These are phyloP conservation scores for Rubroshorea leprosula DNA, from an alignment of 345 rosid genomes.

Conservation along the genomic window DNA sequence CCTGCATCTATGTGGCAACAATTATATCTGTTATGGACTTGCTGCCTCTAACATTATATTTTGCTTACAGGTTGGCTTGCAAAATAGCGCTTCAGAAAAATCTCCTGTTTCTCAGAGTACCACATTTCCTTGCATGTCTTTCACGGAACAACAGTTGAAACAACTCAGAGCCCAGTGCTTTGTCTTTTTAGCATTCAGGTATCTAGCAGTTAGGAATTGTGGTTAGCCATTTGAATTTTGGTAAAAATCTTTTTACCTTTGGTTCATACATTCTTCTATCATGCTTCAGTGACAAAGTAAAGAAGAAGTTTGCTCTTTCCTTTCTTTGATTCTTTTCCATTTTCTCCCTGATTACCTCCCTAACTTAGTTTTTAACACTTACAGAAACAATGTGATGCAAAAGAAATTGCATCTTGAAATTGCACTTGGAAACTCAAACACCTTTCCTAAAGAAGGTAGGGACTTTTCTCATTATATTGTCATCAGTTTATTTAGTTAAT, in stretches of 20 bases:
- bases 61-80: too few species aligned
- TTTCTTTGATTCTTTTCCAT: not conserved
- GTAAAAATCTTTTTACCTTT: not conserved
- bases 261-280: not conserved
- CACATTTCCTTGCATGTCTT: conserved; percentile 47
- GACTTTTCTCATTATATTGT: too few species aligned
- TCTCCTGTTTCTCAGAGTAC: conserved; percentile 46
- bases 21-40: too few species aligned
- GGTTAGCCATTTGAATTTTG: conserved; percentile 7
- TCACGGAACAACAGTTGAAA: conserved; percentile 84
- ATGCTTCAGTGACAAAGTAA: not conserved
- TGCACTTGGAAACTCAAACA: conserved; percentile 72
- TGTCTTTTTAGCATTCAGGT: conserved; percentile 89
- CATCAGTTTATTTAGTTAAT: conserved; percentile 10
- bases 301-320: not conserved
- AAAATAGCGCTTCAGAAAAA: too few species aligned
- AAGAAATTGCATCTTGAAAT: conserved; percentile 84
- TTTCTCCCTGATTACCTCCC: not conserved
- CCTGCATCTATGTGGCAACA: too few species aligned
- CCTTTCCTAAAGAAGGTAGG: too few species aligned
- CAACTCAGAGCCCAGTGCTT: conserved; percentile 97
- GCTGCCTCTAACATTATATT: too few species aligned
- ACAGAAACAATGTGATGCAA: conserved; percentile 70
- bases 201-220: conserved; percentile 14
- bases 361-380: conserved; percentile 15